phyloP scores from a whole-genome alignment of 495 filamentous ascomycete species.

The Filosporella fistucella region DNA sequence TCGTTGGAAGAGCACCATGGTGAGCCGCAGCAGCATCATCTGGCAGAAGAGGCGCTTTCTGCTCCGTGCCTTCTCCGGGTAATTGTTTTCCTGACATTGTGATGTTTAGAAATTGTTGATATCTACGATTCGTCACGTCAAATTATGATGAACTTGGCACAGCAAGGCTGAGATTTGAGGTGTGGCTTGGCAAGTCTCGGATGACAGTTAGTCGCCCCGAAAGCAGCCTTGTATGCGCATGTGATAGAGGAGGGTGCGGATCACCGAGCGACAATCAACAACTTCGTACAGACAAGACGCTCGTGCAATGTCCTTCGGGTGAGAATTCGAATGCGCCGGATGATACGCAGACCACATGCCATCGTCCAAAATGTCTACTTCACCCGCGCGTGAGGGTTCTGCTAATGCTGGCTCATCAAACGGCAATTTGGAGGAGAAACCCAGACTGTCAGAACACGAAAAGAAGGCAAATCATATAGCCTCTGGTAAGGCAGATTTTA shows the following conservation, averaged over 20 bases:
- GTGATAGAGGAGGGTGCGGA: too few relatives aligned
- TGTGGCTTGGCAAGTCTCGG: too few relatives aligned
- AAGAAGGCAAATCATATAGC: constrained; percentile 91
- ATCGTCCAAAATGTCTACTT: constrained; percentile 12
- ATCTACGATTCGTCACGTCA: too few relatives aligned
- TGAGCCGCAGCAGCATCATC: constrained; percentile 38
- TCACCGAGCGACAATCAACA: too few relatives aligned
- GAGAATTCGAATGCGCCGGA: neutral
- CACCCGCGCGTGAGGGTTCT: constrained; percentile 25
- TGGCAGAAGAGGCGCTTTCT: constrained; percentile 5
- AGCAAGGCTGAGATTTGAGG: too few relatives aligned
- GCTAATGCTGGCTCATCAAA: constrained; percentile 19
- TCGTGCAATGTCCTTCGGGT: neutral
- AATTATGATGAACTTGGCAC: too few relatives aligned
- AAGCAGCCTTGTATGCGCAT: too few relatives aligned
- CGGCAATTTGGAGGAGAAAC: constrained; percentile 47
- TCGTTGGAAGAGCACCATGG: constrained; percentile 25
- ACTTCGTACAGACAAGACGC: too few relatives aligned
- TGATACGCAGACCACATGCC: neutral
- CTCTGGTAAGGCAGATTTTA: constrained; percentile 50
- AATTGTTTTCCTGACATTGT: constrained; percentile 17
- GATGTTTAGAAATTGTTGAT: too few relatives aligned
- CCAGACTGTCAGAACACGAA: constrained; percentile 78
- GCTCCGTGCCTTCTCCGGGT: neutral
- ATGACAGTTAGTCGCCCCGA: too few relatives aligned